Conservation (phyloP, 1,139 yeast species). For the Schizosaccharomyces versatilis region DNA sequence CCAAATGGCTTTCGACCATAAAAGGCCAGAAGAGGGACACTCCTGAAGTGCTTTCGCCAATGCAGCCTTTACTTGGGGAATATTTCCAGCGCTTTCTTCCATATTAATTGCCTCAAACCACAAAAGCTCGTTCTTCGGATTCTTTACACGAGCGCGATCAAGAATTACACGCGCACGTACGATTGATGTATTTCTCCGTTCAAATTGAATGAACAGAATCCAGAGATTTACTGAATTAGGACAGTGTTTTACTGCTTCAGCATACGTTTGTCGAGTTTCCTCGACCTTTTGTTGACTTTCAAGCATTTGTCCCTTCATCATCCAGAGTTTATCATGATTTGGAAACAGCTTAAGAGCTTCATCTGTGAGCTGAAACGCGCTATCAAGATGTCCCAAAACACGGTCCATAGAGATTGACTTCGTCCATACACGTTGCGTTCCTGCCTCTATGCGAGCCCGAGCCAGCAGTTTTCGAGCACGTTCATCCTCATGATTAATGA, state of each 20-base stretch:
- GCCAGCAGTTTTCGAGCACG: constrained; percentile 27
- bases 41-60: constrained; percentile 38
- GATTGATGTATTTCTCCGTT: constrained; percentile 23
- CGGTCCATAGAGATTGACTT: constrained; percentile 41
- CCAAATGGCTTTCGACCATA: constrained; percentile 43
- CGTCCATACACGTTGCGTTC: constrained; percentile 34
- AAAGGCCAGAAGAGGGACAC: constrained; percentile 34
- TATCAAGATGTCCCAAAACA: constrained; percentile 16
- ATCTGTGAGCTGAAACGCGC: constrained; percentile 24
- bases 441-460: constrained; percentile 22
- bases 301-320: constrained; percentile 39
- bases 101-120: constrained; percentile 39
- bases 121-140: constrained; percentile 29
- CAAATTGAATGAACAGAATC: constrained; percentile 32
- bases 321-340: constrained; percentile 27
- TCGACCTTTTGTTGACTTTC: constrained; percentile 18
- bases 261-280: constrained; percentile 29
- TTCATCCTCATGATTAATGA: constrained; percentile 21
- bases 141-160: constrained; percentile 41
- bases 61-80: constrained; percentile 32
- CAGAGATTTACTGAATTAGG: constrained; percentile 31
- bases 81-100: constrained; percentile 32
- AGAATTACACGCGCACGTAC: constrained; percentile 51
- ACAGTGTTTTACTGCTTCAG: constrained; percentile 29
- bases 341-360: constrained; percentile 30